phyloP scores from a whole-genome alignment of 495 filamentous ascomycete species.

The Aspergillus affinis region DNA sequence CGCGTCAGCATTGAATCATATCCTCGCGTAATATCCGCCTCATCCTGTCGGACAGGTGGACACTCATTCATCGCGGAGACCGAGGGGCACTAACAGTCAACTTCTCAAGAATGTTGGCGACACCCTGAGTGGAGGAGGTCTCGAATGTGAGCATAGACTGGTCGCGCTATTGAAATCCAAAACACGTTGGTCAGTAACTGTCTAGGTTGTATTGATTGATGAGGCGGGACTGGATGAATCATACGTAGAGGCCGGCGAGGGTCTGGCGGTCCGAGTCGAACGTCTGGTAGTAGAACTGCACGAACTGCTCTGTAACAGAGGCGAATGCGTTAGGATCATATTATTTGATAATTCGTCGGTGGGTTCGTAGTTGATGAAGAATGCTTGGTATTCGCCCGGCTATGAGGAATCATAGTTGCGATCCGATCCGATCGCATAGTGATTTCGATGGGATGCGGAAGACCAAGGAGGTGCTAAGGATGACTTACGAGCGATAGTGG shows the following conservation, averaged over 20 bases:
- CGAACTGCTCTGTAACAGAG: slow-evolving; percentile 67
- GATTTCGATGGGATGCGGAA: not conserved
- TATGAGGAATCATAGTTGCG: not conserved
- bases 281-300: slow-evolving; percentile 81
- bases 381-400: not conserved
- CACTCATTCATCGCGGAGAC: not conserved
- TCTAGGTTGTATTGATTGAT: not conserved
- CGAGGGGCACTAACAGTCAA: slow-evolving; percentile 57
- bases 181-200: not conserved
- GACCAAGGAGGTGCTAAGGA: not conserved
- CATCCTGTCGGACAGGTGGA: not conserved
- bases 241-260: slow-evolving; percentile 77
- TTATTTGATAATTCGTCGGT: not conserved
- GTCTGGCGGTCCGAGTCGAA: slow-evolving; percentile 68
- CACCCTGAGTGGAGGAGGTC: slow-evolving; percentile 57
- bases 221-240: slow-evolving; percentile 3
- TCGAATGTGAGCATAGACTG: slow-evolving; percentile 95
- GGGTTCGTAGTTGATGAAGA: not conserved
- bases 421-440: not conserved
- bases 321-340: slow-evolving; percentile 18
- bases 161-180: slow-evolving; percentile 57
- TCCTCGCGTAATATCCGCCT: not conserved
- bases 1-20: not conserved
- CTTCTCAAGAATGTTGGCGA: slow-evolving; percentile 68
- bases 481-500: slow-evolving; percentile 54